Conservation (phyloP, 1,284 basidiomycete species). For the Hypsizygus ulmarius region DNA sequence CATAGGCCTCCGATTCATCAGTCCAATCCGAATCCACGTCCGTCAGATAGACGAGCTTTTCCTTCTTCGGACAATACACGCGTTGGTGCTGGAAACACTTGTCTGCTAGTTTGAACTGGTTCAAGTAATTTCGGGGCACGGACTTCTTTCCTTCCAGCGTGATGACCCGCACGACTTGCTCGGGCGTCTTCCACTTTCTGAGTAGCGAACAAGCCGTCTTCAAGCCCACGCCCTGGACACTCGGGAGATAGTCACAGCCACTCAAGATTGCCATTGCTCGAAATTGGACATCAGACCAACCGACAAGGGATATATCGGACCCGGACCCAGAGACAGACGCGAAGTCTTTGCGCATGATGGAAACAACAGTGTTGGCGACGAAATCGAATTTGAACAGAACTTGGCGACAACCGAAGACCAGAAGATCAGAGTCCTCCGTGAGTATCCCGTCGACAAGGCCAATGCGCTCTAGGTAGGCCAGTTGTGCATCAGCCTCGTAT, state of each 20-base stretch:
- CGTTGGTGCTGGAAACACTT: slow-evolving; percentile 93
- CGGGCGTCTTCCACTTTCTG: slow-evolving; percentile 82
- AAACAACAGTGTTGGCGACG: slow-evolving; percentile 71
- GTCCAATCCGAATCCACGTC: slow-evolving; percentile 54
- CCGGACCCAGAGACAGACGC: slow-evolving; percentile 56
- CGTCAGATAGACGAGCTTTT: slow-evolving; percentile 69
- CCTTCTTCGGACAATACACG: slow-evolving; percentile 78
- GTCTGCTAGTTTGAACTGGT: slow-evolving; percentile 78
- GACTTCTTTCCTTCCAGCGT: slow-evolving; percentile 83
- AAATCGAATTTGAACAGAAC: slow-evolving; percentile 87
- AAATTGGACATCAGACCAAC: slow-evolving; percentile 91
- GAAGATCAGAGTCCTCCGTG: slow-evolving; percentile 97
- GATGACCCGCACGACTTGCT: slow-evolving; percentile 81
- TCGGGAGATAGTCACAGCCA: slow-evolving; percentile 96
- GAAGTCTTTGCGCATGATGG: slow-evolving; percentile 79
- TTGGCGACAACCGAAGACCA: slow-evolving; percentile 92
- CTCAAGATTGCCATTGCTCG: slow-evolving; percentile 95
- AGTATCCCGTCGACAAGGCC: slow-evolving; percentile 90
- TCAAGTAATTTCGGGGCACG: slow-evolving; percentile 76
- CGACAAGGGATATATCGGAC: slow-evolving; percentile 71
- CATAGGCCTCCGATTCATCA: slow-evolving; percentile 65
- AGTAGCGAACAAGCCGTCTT: slow-evolving; percentile 91
- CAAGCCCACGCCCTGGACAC: slow-evolving; percentile 90
- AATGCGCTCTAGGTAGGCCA: slow-evolving; percentile 85
- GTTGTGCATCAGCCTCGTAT: slow-evolving; percentile 98